phyloP scores from a whole-genome alignment of 345 rosid genomes.

The Turritis glabra region DNA sequence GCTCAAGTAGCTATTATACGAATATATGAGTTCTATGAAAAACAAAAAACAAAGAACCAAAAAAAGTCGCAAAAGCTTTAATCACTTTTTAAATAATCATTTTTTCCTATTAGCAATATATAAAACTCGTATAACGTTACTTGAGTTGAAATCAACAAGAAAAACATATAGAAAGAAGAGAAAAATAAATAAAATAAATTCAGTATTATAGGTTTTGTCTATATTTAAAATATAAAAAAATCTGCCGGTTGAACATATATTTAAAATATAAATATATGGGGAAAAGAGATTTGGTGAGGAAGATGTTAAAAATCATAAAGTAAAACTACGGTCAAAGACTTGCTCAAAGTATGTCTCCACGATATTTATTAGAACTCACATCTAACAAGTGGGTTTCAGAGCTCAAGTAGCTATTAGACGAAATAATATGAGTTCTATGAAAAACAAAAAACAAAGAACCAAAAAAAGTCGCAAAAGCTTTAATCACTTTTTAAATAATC shows the following conservation, averaged over 20 bases:
- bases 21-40: too few species aligned
- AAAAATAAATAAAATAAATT: conserved; percentile 7
- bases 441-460: not conserved
- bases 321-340: conserved; percentile 30
- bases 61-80: too few species aligned
- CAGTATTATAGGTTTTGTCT: conserved; percentile 6
- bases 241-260: too few species aligned
- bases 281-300: not conserved
- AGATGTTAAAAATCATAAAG: conserved; percentile 17
- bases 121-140: not conserved
- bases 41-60: too few species aligned
- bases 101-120: not conserved
- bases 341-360: conserved; percentile 25
- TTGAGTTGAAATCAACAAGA: too few species aligned
- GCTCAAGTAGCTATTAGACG: conserved; percentile 21
- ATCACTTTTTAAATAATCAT: too few species aligned
- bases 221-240: too few species aligned
- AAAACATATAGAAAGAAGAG: not conserved
- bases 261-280: too few species aligned
- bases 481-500: not conserved
- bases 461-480: conserved; percentile 9
- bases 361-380: conserved; percentile 19
- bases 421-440: not conserved
- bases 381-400: conserved; percentile 29
- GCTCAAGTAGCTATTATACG: too few species aligned